phyloP scores from a whole-genome alignment of 768 basidiomycete species.

The Melanogaster broomeanus region DNA sequence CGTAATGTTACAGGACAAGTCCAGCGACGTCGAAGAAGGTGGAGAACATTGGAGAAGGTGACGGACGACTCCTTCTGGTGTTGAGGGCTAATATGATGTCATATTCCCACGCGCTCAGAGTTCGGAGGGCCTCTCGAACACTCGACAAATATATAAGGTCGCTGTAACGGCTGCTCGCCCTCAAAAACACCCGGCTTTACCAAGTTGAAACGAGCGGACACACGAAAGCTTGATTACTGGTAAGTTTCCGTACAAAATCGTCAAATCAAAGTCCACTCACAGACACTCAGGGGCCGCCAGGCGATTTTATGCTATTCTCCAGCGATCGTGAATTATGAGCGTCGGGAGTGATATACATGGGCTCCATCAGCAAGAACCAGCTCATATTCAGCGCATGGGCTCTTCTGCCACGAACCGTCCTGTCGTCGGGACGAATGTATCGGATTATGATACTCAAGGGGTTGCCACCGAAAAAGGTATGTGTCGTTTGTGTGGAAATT shows the following conservation, averaged over 20 bases:
- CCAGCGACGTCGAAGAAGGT: too few relatives aligned
- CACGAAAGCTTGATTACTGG: constrained; percentile 5
- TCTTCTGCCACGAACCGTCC: neutral
- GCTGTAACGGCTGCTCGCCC: too few relatives aligned
- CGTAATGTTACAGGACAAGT: too few relatives aligned
- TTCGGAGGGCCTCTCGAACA: too few relatives aligned
- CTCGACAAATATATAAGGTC: neutral
- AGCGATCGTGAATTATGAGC: constrained; percentile 2
- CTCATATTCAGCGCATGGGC: neutral
- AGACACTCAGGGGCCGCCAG: neutral
- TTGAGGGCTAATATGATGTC: neutral
- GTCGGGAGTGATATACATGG: neutral
- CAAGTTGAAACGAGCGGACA: constrained; percentile 1
- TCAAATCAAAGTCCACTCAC: neutral
- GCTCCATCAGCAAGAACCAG: neutral
- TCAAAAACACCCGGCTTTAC: neutral
- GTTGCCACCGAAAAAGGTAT: constrained; percentile 16
- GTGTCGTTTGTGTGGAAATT: constrained; percentile 14
- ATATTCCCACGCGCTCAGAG: constrained; percentile 2
- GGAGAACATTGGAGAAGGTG: neutral
- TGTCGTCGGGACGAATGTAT: neutral
- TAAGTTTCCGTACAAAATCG: neutral
- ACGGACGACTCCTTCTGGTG: neutral
- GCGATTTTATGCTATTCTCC: constrained; percentile 1
- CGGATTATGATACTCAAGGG: neutral